These are phyloP conservation scores for Chaetoscypha palmicola DNA, from an alignment of 2,329 filamentous ascomycete species.

Conservation along the genomic window DNA sequence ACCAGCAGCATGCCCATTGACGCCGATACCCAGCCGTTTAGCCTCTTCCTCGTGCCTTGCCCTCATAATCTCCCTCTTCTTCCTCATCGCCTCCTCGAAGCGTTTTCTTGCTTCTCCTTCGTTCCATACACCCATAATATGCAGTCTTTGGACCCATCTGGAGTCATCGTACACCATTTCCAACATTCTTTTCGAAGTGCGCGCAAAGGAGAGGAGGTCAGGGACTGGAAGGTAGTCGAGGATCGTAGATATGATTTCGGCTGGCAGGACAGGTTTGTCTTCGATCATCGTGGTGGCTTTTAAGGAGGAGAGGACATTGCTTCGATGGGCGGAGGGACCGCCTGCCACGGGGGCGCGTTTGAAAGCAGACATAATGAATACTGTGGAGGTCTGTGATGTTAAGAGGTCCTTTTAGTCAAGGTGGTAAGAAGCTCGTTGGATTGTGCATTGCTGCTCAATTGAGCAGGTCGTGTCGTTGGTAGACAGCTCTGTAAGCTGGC, in stretches of 20 bases:
- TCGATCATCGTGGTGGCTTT: conserved; percentile 75
- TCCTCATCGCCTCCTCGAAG: conserved; percentile 64
- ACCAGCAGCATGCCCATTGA: conserved; percentile 20
- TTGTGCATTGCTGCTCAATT: conserved; percentile 4
- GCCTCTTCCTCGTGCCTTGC: conserved; percentile 32
- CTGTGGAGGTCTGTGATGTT: too few relatives aligned
- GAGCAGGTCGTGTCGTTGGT: not conserved
- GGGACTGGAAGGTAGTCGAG: conserved; percentile 81
- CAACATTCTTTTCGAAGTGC: conserved; percentile 75
- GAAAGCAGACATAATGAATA: conserved; percentile 40
- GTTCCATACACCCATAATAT: conserved; percentile 87
- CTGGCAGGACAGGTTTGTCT: conserved; percentile 71
- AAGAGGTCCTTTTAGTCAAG: not conserved
- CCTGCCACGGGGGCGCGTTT: conserved; percentile 29
- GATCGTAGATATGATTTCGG: conserved; percentile 81
- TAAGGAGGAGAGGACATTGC: conserved; percentile 66
- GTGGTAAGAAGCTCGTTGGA: not conserved
- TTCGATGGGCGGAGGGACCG: conserved; percentile 27
- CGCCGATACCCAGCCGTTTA: conserved; percentile 29
- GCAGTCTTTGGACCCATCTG: conserved; percentile 81
- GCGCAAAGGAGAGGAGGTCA: conserved; percentile 80
- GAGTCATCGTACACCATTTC: conserved; percentile 99
- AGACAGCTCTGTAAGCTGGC: not conserved
- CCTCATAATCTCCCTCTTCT: conserved; percentile 51
- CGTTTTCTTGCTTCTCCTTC: conserved; percentile 75